These are phyloP conservation scores for Oldenlandia corymbosa DNA, from an alignment of 257 asterid genomes.

Conservation along the genomic window DNA sequence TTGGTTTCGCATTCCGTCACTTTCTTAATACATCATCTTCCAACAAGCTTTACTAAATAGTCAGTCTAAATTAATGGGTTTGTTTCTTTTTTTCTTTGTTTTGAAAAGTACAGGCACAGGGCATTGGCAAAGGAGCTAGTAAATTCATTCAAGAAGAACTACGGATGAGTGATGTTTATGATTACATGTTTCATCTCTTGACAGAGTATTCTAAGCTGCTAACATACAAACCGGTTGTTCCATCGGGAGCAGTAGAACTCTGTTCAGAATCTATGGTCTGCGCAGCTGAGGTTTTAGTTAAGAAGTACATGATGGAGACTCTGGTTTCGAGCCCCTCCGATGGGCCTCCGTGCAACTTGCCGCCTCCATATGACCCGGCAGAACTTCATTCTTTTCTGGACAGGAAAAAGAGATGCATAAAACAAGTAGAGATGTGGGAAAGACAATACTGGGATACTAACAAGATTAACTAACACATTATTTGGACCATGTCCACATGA, in stretches of 20 bases:
- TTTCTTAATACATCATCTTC: no score
- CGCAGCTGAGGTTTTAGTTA: conserved; percentile 35
- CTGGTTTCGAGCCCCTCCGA: conserved; percentile 41
- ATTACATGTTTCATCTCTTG: conserved; percentile 77
- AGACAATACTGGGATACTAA: conserved; percentile 47
- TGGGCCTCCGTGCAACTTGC: conserved; percentile 54
- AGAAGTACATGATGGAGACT: conserved; percentile 65
- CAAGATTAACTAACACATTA: conserved; percentile 15
- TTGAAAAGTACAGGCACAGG: conserved; percentile 48
- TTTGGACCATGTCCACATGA: no score
- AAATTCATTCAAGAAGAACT: conserved; percentile 51
- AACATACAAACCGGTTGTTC: conserved; percentile 59
- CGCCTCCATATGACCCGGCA: conserved; percentile 62
- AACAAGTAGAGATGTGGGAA: conserved; percentile 68
- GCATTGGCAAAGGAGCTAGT: conserved; percentile 59
- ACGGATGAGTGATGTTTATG: conserved; percentile 63
- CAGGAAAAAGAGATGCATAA: conserved; percentile 29
- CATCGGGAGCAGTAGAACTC: conserved; percentile 50
- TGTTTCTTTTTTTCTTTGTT: background rate
- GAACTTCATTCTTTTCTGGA: conserved; percentile 41
- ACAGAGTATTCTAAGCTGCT: conserved; percentile 67
- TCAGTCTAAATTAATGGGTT: no score
- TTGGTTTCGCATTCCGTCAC: no score
- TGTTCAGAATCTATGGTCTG: conserved; percentile 77
- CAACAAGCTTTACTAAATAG: no score